Conservation (phyloP, 352 stramenopile species). For the Elongisporangium prolatum region DNA sequence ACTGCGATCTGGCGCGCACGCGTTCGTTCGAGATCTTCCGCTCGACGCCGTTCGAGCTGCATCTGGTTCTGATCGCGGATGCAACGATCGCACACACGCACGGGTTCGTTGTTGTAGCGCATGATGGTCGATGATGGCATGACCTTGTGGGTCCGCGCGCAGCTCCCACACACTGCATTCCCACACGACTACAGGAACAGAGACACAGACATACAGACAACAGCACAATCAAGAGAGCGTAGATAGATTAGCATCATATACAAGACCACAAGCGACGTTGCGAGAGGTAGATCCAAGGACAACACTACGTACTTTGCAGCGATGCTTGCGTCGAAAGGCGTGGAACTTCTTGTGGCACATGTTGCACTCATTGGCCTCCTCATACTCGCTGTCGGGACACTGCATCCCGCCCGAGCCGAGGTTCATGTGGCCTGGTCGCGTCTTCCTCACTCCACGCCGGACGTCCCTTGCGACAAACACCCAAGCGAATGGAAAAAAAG, state of each 20-base stretch:
- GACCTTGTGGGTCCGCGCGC: conserved; percentile 71
- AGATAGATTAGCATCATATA: neutral
- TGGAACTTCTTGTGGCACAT: conserved; percentile 86
- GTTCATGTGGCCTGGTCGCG: neutral
- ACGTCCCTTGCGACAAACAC: neutral
- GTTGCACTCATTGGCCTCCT: conserved; percentile 59
- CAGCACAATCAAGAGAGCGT: neutral
- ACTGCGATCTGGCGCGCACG: conserved; percentile 64
- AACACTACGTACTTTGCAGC: conserved; percentile 57
- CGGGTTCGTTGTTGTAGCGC: conserved; percentile 73
- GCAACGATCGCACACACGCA: conserved; percentile 79
- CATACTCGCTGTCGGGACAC: conserved; percentile 24
- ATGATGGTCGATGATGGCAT: conserved; percentile 58
- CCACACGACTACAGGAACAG: conserved; percentile 53
- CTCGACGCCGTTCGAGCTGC: conserved; percentile 59
- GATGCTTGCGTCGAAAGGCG: conserved; percentile 80
- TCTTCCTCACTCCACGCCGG: neutral
- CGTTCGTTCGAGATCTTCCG: conserved; percentile 66
- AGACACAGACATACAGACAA: conserved; percentile 2
- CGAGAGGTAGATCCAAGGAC: too few relatives aligned
- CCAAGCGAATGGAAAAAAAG: neutral
- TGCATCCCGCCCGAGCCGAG: neutral
- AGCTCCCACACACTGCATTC: conserved; percentile 73
- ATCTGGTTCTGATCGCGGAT: conserved; percentile 73
- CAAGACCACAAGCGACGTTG: neutral